Base-by-base conservation (phyloP, 176 grass and related monocot species). In the Secale cereale region DNA sequence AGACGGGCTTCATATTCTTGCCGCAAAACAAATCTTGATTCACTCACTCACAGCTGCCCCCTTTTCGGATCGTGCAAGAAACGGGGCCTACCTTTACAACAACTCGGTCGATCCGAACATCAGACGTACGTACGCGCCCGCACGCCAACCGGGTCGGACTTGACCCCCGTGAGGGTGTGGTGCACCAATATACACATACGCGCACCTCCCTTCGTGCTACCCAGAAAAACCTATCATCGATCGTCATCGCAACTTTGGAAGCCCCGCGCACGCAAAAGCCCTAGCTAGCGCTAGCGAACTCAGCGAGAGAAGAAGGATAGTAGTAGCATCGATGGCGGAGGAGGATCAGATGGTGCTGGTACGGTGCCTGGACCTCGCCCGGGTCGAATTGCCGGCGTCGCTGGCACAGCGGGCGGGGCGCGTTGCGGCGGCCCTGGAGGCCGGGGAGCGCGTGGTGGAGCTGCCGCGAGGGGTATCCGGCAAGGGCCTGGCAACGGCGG, bases 341-440 rank as follows among this genome's bases (percentile, higher is more conserved):
- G 16, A 79, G 28, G 59, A 45, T 4, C 36, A 13, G 4, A 70
- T 68, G 70, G 70, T 89, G 77, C 61, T 85, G 28, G 77, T 85
- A 11, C 82, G 82, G 12, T 76, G 87, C 87, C 74, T 45, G 22
- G 82, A 89, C 78, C 77, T 83, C 46, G 50, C 3, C 25, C 29
- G 35, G 70, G 8, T 89, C 20, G 7, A 61, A 12, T 77, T 76
- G 87, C 77, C 82, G 22, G 28, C 12, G 28, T 30, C 22, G 19
- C 77, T 48, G 8, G 30, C 2, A 14, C 23, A 7, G 60, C 69
- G 77, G 70, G 40, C 70, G 23, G 70, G n/a, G 13, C 13, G 28
- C 27, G 62, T 65, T 14, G 62, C 62, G 62, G 62, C 62, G 27
- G 62, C 62, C 14, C 27, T 65, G 14, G 62, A 29, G 14, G 27